Percentiles rank a stretch among this genome's conserved stretches.
Conservation (phyloP, 2,329 filamentous ascomycete genomes). For the Trichophaea hybrida region DNA sequence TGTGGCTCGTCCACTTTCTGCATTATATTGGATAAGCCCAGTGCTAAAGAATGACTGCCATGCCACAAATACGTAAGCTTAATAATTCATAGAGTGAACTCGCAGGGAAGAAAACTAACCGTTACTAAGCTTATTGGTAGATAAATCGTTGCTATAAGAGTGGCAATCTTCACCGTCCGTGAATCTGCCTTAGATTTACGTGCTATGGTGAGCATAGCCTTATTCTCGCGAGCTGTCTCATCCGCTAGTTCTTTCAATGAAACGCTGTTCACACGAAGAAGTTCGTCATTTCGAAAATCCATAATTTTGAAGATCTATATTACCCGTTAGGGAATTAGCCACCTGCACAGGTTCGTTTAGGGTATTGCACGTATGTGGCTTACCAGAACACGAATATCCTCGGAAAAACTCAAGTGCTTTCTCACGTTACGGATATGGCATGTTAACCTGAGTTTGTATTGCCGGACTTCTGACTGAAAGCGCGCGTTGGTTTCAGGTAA, state of each 20-base stretch:
- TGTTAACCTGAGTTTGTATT: neutral
- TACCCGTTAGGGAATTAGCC: neutral
- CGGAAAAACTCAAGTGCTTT: neutral
- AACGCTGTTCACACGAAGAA: neutral
- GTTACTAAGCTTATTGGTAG: neutral
- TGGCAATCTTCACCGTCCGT: neutral
- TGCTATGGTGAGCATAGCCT: conserved; percentile 1
- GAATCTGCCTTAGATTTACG: neutral
- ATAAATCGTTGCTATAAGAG: conserved; percentile 3
- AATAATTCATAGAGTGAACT: neutral
- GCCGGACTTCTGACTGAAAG: conserved; percentile 2
- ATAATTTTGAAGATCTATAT: neutral
- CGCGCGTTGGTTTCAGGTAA: neutral
- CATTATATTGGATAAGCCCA: neutral
- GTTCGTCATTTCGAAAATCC: conserved; percentile 6
- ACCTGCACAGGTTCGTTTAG: neutral
- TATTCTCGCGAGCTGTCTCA: neutral
- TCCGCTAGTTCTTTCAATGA: neutral
- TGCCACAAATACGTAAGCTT: neutral
- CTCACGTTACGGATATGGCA: neutral
- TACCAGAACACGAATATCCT: neutral
- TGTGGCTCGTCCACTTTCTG: neutral
- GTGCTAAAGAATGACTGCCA: neutral
- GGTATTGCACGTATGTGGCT: neutral
- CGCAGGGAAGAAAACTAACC: neutral